A percentile compares a stretch with the other conserved stretches of the same genome.
These are phyloP conservation scores for Meyerozyma sp. DNA, from an alignment of 1,139 yeast species.

Conservation along the genomic window DNA sequence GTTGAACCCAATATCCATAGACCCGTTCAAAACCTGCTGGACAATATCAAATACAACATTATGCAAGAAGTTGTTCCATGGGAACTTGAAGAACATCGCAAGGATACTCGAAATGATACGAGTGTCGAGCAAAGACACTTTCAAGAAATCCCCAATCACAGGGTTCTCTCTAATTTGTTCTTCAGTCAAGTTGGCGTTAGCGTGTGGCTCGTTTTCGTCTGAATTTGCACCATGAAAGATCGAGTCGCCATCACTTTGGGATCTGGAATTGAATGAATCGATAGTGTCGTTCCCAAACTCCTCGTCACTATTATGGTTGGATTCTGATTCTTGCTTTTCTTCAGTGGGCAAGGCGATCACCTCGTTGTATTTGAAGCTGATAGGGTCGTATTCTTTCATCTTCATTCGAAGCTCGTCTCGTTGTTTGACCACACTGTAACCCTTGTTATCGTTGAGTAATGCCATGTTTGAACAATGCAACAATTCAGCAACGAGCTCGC, in stretches of 20 bases:
- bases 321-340: background rate
- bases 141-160: conserved; percentile 85
- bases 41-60: conserved; percentile 96
- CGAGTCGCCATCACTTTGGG: conserved; percentile 21
- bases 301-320: conserved; percentile 11
- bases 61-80: conserved; percentile 97
- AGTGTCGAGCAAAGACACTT: conserved; percentile 80
- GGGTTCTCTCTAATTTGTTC: conserved; percentile 60
- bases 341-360: conserved; percentile 31
- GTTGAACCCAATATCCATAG: conserved; percentile 82
- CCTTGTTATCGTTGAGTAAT: conserved; percentile 76
- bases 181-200: conserved; percentile 50
- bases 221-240: conserved; percentile 22
- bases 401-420: conserved; percentile 31
- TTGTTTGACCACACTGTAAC: conserved; percentile 70
- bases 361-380: conserved; percentile 45
- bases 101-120: conserved; percentile 73
- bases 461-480: conserved; percentile 98
- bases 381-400: conserved; percentile 43
- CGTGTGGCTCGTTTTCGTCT: conserved; percentile 32
- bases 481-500: conserved; percentile 91
- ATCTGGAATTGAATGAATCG: conserved; percentile 41
- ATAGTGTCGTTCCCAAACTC: conserved; percentile 37
- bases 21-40: conserved; percentile 92
- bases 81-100: conserved; percentile 82